These are phyloP conservation scores for Trypanosoma conorhini DNA, from an alignment of 208 protist genomes.

Conservation along the genomic window DNA sequence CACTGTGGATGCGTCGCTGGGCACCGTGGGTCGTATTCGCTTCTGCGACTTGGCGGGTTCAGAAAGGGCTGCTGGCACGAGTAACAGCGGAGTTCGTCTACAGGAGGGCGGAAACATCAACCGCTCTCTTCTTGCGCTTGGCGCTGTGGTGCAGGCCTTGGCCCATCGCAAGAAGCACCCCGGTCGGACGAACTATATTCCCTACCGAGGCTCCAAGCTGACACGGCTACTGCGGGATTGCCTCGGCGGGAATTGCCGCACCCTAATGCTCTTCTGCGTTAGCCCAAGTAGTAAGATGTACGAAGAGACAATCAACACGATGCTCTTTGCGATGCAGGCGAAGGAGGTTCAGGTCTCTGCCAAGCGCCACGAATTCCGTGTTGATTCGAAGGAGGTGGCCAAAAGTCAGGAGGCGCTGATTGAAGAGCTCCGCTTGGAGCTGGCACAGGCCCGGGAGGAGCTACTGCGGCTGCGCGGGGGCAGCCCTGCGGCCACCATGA, in stretches of 20 bases:
- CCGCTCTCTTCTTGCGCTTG: conserved; percentile 91
- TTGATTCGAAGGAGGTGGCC: conserved; percentile 58
- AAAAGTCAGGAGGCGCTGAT: conserved; percentile 68
- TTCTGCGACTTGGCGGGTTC: conserved; percentile 91
- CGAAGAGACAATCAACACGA: conserved; percentile 84
- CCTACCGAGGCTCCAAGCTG: conserved; percentile 84
- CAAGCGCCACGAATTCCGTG: conserved; percentile 65
- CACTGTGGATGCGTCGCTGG: conserved; percentile 17
- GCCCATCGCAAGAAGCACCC: conserved; percentile 41
- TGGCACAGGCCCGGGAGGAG: conserved; percentile 42
- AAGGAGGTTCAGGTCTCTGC: conserved; percentile 72
- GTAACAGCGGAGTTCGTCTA: conserved; percentile 79
- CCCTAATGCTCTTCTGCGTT: conserved; percentile 80
- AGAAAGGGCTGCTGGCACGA: conserved; percentile 83
- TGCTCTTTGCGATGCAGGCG: conserved; percentile 87
- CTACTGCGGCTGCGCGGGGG: conserved; percentile 27
- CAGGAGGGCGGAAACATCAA: conserved; percentile 96
- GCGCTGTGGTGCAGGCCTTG: conserved; percentile 92
- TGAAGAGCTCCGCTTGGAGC: conserved; percentile 71
- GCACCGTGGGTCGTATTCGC: conserved; percentile 78
- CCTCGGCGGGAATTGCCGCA: conserved; percentile 83
- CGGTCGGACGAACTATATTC: conserved; percentile 48
- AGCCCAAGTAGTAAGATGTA: conserved; percentile 58
- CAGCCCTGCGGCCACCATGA: not conserved
- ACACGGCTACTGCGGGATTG: conserved; percentile 77